Conservation (phyloP, 140 eudicot species). For the Flaveria floridana region DNA sequence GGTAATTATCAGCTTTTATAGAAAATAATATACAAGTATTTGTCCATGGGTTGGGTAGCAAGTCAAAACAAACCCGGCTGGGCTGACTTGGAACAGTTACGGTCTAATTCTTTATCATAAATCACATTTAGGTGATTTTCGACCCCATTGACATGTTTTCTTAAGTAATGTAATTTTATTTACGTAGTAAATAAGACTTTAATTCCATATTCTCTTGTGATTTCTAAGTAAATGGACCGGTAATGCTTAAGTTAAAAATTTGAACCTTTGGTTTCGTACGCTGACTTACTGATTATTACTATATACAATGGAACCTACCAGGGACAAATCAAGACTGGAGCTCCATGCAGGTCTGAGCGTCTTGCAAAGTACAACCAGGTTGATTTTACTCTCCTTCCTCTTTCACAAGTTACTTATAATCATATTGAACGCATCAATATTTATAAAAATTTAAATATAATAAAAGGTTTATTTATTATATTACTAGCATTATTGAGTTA, state of each 20-base stretch:
- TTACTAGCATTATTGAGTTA: neutral
- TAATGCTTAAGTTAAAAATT: no score
- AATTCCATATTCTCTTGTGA: no score
- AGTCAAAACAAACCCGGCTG: neutral
- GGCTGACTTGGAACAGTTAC: neutral
- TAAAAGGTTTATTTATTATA: neutral
- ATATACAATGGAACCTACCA: conserved; percentile 23
- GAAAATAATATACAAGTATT: neutral
- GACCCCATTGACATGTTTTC: neutral
- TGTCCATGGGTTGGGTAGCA: neutral
- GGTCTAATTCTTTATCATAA: neutral
- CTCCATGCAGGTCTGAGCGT: conserved; percentile 65
- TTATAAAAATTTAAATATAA: no score
- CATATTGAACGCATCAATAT: no score
- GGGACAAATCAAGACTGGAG: conserved; percentile 64
- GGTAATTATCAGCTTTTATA: conserved; percentile 36
- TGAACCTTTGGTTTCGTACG: no score
- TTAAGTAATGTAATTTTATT: no score
- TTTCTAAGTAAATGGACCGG: no score
- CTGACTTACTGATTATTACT: conserved; percentile 2
- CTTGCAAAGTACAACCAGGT: conserved; percentile 61
- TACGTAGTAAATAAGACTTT: no score
- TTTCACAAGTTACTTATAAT: neutral
- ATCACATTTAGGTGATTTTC: no score
- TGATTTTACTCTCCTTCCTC: neutral